Conservation (phyloP, 345 rosid genomes). For the Erysimum cheiranthoides region DNA sequence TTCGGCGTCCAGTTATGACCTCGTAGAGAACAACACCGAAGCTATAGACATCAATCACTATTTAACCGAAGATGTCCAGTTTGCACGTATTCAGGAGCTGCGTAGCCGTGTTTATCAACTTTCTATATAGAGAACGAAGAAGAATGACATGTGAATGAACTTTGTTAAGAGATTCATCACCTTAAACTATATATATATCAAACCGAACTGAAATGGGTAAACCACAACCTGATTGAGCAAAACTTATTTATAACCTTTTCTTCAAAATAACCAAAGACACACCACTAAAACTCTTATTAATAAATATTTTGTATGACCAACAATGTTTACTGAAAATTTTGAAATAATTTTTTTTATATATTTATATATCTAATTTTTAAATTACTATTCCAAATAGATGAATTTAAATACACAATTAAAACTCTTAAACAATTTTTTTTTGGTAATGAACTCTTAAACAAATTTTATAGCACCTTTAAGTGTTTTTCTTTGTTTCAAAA, state of each 20-base stretch:
- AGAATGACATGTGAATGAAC: constrained; percentile 7
- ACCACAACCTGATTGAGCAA: not conserved
- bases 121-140: constrained; percentile 50
- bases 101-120: constrained; percentile 88
- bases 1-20: constrained; percentile 79
- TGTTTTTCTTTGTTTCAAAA: no score
- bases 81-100: constrained; percentile 88
- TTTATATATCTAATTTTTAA: no score
- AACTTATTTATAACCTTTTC: no score
- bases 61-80: constrained; percentile 79
- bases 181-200: no score
- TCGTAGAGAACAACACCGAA: constrained; percentile 88
- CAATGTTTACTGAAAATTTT: no score
- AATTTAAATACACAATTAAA: no score
- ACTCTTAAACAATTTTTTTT: no score
- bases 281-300: not conserved
- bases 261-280: not conserved
- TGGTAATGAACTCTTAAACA: no score
- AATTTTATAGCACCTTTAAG: no score
- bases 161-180: not conserved
- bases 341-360: no score
- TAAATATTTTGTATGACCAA: no score
- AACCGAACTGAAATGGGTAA: not conserved
- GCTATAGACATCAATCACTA: constrained; percentile 92
- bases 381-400: no score